Evolutionary conservation across 2,329 filamentous ascomycete genomes (phyloP).

Genomic region (Paracoccidioides lutzii): DNA sequence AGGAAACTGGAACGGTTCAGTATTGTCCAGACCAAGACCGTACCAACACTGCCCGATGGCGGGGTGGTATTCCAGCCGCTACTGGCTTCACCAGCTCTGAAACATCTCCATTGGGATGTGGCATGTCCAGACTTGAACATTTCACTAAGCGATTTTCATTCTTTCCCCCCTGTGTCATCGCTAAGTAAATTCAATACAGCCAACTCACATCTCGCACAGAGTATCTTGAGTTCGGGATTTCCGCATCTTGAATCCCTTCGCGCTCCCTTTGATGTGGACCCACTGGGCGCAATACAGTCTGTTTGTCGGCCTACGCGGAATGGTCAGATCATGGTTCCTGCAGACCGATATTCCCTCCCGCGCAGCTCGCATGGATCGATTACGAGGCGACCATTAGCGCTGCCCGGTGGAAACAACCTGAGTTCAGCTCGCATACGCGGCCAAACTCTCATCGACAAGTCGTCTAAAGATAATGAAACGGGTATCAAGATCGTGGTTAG

Average conservation of each 20-base stretch:
- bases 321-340: slow-evolving; percentile 27
- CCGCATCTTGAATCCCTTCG: slow-evolving; percentile 28
- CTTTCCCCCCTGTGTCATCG: slow-evolving; percentile 24
- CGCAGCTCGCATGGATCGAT: slow-evolving; percentile 32
- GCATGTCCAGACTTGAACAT: slow-evolving; percentile 25
- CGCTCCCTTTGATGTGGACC: slow-evolving; percentile 33
- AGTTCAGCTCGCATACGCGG: slow-evolving; percentile 34
- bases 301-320: slow-evolving; percentile 29
- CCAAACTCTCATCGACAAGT: slow-evolving; percentile 33
- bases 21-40: slow-evolving; percentile 38
- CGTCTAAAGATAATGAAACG: slow-evolving; percentile 27
- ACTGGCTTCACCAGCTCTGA: slow-evolving; percentile 38
- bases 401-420: slow-evolving; percentile 32
- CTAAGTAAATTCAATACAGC: slow-evolving; percentile 24
- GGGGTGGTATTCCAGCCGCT: slow-evolving; percentile 35
- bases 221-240: slow-evolving; percentile 31
- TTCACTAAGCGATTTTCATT: slow-evolving; percentile 27
- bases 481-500: slow-evolving; percentile 31
- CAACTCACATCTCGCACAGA: slow-evolving; percentile 33
- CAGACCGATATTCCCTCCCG: slow-evolving; percentile 30
- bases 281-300: slow-evolving; percentile 31
- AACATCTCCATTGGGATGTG: slow-evolving; percentile 46
- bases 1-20: slow-evolving; percentile 37
- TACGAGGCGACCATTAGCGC: slow-evolving; percentile 26
- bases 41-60: slow-evolving; percentile 33